Percentiles rank a stretch among this genome's conserved stretches.
These are phyloP conservation scores for Phytophthora pistaciae DNA, from an alignment of 352 stramenopile species.

Conservation along the genomic window DNA sequence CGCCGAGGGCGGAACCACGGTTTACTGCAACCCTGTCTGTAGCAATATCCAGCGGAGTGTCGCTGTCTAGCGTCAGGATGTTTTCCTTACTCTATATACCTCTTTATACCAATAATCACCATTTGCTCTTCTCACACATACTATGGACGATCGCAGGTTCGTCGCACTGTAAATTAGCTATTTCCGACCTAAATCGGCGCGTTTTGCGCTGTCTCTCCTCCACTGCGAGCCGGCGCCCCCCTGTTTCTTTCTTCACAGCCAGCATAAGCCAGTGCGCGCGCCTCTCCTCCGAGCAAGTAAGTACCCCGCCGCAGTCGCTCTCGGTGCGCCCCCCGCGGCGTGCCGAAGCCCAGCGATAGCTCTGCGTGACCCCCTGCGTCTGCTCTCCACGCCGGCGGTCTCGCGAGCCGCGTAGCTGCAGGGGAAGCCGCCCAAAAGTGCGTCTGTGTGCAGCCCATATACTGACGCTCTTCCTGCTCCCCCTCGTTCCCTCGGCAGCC, in stretches of 20 bases:
- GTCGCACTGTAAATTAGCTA: conserved; percentile 20
- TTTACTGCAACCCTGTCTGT: conserved; percentile 1
- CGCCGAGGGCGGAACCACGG: neutral
- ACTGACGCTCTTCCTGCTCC: conserved; percentile 20
- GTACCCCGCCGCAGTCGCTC: conserved; percentile 8
- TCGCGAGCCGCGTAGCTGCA: neutral
- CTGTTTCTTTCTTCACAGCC: conserved; percentile 49
- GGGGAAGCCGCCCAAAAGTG: conserved; percentile 5
- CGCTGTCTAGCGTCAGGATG: neutral
- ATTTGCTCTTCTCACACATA: too few species aligned
- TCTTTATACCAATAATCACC: neutral
- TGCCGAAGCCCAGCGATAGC: neutral
- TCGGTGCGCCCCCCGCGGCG: conserved; percentile 3
- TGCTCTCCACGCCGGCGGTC: conserved; percentile 1
- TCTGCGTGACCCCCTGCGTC: conserved; percentile 20
- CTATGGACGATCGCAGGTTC: conserved; percentile 4
- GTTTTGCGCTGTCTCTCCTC: conserved; percentile 39
- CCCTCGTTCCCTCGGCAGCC: conserved; percentile 14
- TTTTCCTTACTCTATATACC: neutral
- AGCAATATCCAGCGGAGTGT: neutral
- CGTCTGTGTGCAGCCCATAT: conserved; percentile 2
- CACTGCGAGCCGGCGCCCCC: conserved; percentile 41
- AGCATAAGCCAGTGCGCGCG: conserved; percentile 44
- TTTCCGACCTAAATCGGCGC: conserved; percentile 27
- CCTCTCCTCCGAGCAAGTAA: conserved; percentile 40